These are phyloP conservation scores for Aquilaria yunnanensis DNA, from an alignment of 345 rosid species.

Conservation along the genomic window DNA sequence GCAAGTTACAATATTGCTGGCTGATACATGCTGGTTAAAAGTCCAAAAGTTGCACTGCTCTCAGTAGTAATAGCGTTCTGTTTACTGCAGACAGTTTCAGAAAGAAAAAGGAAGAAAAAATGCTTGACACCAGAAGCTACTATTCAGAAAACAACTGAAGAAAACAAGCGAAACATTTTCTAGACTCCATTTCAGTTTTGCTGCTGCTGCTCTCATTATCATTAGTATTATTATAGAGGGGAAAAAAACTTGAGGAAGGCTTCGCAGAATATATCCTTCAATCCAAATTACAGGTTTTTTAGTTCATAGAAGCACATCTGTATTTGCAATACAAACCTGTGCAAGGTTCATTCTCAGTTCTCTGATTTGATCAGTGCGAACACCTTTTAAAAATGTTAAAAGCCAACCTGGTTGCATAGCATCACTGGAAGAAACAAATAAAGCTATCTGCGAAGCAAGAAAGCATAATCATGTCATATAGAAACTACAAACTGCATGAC, in stretches of 20 bases:
- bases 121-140: neutral
- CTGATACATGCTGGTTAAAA: too few species aligned
- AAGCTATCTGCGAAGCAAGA: slow-evolving; percentile 50
- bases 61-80: neutral
- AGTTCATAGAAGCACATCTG: too few species aligned
- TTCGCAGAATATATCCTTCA: too few species aligned
- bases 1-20: too few species aligned
- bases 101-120: too few species aligned
- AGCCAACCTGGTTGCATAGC: slow-evolving; percentile 83
- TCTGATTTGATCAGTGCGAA: slow-evolving; percentile 45
- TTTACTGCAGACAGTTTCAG: too few species aligned
- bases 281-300: too few species aligned
- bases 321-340: slow-evolving; percentile 37
- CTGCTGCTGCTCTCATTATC: too few species aligned
- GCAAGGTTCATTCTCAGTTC: slow-evolving; percentile 59
- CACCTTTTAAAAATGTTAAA: slow-evolving; percentile 48
- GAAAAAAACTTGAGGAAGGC: too few species aligned
- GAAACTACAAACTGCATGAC: slow-evolving; percentile 3
- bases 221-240: too few species aligned
- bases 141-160: neutral
- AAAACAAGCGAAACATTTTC: neutral
- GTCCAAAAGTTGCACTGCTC: neutral
- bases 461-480: neutral
- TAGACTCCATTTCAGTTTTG: neutral
- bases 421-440: slow-evolving; percentile 79